Base-by-base conservation (phyloP, 108 stramenopile species). In the Cylindrotheca fusiformis region DNA sequence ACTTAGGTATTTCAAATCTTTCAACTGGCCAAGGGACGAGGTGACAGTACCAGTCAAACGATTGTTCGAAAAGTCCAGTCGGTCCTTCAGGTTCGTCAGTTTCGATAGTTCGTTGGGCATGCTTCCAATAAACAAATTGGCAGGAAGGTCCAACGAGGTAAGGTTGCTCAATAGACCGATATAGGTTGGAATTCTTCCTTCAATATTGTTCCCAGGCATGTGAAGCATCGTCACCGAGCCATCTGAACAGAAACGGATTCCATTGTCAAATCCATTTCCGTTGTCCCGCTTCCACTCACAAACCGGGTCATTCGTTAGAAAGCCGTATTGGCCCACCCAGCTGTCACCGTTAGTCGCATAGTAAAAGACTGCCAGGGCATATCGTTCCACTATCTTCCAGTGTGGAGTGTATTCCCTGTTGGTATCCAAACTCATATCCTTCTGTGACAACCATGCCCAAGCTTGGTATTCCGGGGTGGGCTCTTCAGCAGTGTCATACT, bases 351-450 rank as follows among this genome's bases (percentile, higher is more conserved):
- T 26, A 1, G 66, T 77, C 5, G 72, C 29, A 48, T 48, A 80
- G 55, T 74, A 80, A 31, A 77, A 57, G 4, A 65, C 67, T 1
- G 68, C 61, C 8, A 77, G 58, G 23, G 66, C 71, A 66, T 70
- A 80, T 55, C 79, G 45, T 28, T 55, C 54, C 6, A 49, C 24
- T 5, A 68, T 41, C 36, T 41, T 41, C 36, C 36, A 41, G 14
- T 41, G 10, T 10, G 36, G 36, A 41, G 36, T 41, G 36, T 6
- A 41, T 10, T 41, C 36, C 10, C 14, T 14, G 14, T 10, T 6
- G 10, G 36, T 41, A 14, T 41, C 36, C 10, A 14, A 41, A 41
- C 36, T 41, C 10, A 41, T 10, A 41, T 41, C 36, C 6, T 41
- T 14, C 14, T 41, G 10, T 6, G 36, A 41, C 10, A 41, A 14